Base-by-base conservation (phyloP, 352 stramenopile genomes). In the Globisporangium camurandrum region DNA sequence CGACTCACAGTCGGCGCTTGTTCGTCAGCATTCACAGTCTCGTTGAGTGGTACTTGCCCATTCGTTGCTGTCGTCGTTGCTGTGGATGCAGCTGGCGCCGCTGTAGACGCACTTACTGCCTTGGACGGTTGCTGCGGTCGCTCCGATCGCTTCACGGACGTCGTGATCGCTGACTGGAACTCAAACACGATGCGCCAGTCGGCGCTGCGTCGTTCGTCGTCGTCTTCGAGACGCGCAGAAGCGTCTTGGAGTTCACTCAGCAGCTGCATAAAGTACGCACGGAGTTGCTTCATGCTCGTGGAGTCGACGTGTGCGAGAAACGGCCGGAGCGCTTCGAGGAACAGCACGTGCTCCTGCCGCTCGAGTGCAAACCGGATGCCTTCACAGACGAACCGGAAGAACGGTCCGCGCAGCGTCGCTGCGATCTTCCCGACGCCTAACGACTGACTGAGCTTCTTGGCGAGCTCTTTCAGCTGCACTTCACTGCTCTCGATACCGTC, bases 371-470 rank as follows among this genome's bases (percentile, higher is more conserved):
- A 91, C 11, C 82, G 77, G 2, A 93, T 63, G 24, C 84, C 84
- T 71, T 95, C 84, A 41, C 76, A 75, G 22, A 95, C 37, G 49
- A 95, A 95, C 0, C 84, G 69, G 50, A 91, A 72, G 59, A 93
- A 95, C 20, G 82, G 77, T 6, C 69, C 70, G 47, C 77, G 66
- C 49, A 95, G 56, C 11, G 79, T 72, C 20, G 66, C 51, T 16
- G 74, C 43, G 10, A 93, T 57, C 51, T 88, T 93, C 20, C 82
- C 79, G 20, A 92, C 76, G 22, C 84, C 84, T 23, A 95, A 59
- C 11, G 79, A 89, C 49, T 89, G 75, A 24, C 78, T 93, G 8
- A 95, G 66, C 42, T 80, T 74, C 66, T 84, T 95, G 24, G 77
- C 73, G 11, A 95, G 49, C 12, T 89, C 78, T 19, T 80, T 82